A percentile compares a stretch with the other conserved stretches of the same genome.
Evolutionary conservation across 345 rosid species (phyloP).

Genomic region (Schrenkiella parvula): DNA sequence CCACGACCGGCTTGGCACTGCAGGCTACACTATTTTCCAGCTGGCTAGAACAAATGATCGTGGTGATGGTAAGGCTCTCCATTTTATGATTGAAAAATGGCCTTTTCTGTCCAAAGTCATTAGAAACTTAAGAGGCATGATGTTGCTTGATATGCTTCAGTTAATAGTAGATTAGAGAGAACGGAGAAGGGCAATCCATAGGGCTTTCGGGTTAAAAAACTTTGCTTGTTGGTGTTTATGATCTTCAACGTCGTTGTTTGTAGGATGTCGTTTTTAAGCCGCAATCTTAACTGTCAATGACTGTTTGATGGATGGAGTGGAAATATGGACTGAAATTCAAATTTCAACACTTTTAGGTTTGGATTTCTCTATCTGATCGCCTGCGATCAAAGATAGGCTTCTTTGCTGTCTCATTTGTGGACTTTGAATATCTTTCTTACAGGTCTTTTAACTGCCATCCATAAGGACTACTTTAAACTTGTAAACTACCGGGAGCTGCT

Average conservation of each 20-base stretch:
- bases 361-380: background rate
- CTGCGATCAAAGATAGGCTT: background rate
- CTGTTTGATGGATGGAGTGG: background rate
- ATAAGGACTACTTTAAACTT: slow-evolving; percentile 55
- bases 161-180: background rate
- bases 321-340: background rate
- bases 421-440: slow-evolving; percentile 8
- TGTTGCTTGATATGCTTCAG: background rate
- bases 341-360: background rate
- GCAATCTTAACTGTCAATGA: background rate
- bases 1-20: slow-evolving; percentile 47
- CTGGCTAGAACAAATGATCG: slow-evolving; percentile 67
- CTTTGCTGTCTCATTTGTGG: slow-evolving; percentile 4
- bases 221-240: slow-evolving; percentile 20
- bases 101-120: background rate
- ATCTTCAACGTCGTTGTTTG: background rate
- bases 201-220: too few relatives aligned
- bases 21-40: slow-evolving; percentile 58
- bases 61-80: slow-evolving; percentile 44
- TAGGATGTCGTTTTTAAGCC: background rate
- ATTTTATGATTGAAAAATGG: background rate
- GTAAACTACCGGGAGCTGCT: slow-evolving; percentile 64
- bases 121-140: background rate
- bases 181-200: background rate
- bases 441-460: slow-evolving; percentile 87